Evolutionary conservation across 2,329 filamentous ascomycete genomes (phyloP).

Genomic region (Aspergillus felis): DNA sequence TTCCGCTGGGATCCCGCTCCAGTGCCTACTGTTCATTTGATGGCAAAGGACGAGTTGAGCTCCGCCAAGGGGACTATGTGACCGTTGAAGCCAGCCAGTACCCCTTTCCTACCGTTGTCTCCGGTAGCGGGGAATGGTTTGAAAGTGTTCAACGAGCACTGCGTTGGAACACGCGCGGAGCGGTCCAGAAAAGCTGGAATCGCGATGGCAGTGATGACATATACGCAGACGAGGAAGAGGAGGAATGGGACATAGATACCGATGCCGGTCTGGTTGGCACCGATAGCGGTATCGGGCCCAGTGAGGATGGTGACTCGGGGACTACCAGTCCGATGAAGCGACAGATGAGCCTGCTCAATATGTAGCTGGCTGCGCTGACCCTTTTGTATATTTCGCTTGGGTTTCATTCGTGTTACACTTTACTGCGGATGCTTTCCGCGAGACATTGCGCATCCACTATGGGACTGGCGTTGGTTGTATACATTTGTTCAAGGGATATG

Average conservation of each 20-base stretch:
- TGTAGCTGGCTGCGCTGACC: slow-evolving; percentile 37
- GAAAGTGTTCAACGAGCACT: slow-evolving; percentile 89
- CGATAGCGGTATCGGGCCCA: slow-evolving; percentile 50
- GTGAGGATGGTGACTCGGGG: slow-evolving; percentile 60
- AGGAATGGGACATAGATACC: slow-evolving; percentile 92
- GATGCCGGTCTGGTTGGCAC: slow-evolving; percentile 50
- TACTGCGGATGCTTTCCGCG: background rate
- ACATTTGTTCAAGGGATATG: background rate
- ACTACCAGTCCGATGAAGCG: slow-evolving; percentile 64
- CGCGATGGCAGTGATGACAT: slow-evolving; percentile 38
- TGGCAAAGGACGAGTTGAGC: slow-evolving; percentile 90
- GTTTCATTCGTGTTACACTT: background rate
- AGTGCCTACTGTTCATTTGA: slow-evolving; percentile 97
- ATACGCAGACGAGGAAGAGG: slow-evolving; percentile 48
- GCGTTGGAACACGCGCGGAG: slow-evolving; percentile 90
- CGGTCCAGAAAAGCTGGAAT: slow-evolving; percentile 82
- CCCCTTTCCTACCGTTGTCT: slow-evolving; percentile 93
- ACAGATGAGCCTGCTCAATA: slow-evolving; percentile 69
- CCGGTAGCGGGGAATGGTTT: slow-evolving; percentile 90
- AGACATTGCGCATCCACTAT: background rate
- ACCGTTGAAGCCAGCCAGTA: slow-evolving; percentile 95
- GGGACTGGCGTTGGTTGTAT: background rate
- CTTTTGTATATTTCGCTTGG: background rate
- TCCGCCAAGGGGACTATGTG: slow-evolving; percentile 89
- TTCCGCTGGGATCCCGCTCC: slow-evolving; percentile 79